Conservation (phyloP, 257 asterid species). For the Fraxinus pennsylvanica region DNA sequence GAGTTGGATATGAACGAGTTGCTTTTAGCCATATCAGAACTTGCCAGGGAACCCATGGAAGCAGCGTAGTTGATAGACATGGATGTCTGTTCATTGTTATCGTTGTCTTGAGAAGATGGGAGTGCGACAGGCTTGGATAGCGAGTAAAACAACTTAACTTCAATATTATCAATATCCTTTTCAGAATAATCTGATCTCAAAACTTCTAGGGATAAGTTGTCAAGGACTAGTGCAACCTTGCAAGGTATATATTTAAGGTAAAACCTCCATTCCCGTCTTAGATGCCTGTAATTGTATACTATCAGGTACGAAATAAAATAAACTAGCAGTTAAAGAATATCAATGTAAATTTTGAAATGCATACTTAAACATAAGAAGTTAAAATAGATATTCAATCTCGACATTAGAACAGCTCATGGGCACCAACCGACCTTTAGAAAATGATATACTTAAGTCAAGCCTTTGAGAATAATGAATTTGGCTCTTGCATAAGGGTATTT, state of each 20-base stretch:
- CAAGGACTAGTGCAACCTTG: conserved; percentile 66
- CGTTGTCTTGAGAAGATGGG: conserved; percentile 39
- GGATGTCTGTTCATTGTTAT: conserved; percentile 38
- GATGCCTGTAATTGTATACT: conserved; percentile 52
- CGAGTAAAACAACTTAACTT: conserved; percentile 48
- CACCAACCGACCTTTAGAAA: not conserved
- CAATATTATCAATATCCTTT: conserved; percentile 43
- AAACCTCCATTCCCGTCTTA: conserved; percentile 58
- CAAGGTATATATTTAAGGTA: conserved; percentile 67
- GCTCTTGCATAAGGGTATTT: not conserved
- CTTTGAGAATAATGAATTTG: not conserved
- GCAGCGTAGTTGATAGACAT: conserved; percentile 30
- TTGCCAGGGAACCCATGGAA: conserved; percentile 38
- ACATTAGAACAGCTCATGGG: not conserved
- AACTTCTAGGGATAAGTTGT: conserved; percentile 46
- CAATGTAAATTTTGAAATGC: not conserved
- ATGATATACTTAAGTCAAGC: not conserved
- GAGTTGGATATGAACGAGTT: conserved; percentile 31
- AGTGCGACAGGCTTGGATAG: conserved; percentile 52
- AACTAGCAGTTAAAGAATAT: not conserved
- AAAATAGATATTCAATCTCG: not conserved
- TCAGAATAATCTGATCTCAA: conserved; percentile 37
- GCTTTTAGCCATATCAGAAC: conserved; percentile 37
- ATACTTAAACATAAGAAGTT: not conserved
- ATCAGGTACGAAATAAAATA: conserved; percentile 15